Evolutionary conservation across 441 rosid species (phyloP), one percentile per base, ranked within the genome.

Genomic region (Gossypium laxum): DNA sequence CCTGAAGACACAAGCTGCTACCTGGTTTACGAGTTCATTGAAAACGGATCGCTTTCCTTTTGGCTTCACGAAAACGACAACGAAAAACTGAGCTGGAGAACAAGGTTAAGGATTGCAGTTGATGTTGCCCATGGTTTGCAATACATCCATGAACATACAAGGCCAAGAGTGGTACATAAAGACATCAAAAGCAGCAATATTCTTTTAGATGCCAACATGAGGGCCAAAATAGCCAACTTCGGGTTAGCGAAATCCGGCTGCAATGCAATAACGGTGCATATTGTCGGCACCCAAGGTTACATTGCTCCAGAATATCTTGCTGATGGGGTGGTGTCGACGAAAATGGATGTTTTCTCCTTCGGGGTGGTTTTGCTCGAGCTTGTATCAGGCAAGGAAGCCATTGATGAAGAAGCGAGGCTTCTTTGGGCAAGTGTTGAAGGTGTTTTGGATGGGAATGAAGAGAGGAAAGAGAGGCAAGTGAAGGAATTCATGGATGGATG

Each of bases 321-420:
- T 2, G 88, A 89, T 1, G 93, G 93, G 38, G 78, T 82, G 15
- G 86, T 87, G 4, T 87, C 93, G 0, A 84, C 91, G 1, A 89
- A 74, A 52, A 85, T 84, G 85, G 93, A 89, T 67, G 83, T 89
- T 64, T 87, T 87, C 83, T 81, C 91, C 0, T 87, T 87, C 11
- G 88, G 91, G 50, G 93, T 87, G 30, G 83, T 89, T 38, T 24
- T 87, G 74, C 93, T 87, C 5, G 93, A 87, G 86, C 86, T 89
- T 12, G 45, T 89, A 48, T 81, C 88, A 0, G 87, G 91, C 45
- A 76, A 62, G 70, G 87, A 89, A 68, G 89, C 86, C 11, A 70
- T 77, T 12, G 84, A 85, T n/a, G 84, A 77, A 56, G 86, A 76
- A 5, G 86, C 85, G 14, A 83, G 76, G 77, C 74, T 81, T 34